A percentile compares a stretch with the other conserved stretches of the same genome.
phyloP scores from a whole-genome alignment of 495 filamentous ascomycete genomes.

The Aspergillus egyptiacus region DNA sequence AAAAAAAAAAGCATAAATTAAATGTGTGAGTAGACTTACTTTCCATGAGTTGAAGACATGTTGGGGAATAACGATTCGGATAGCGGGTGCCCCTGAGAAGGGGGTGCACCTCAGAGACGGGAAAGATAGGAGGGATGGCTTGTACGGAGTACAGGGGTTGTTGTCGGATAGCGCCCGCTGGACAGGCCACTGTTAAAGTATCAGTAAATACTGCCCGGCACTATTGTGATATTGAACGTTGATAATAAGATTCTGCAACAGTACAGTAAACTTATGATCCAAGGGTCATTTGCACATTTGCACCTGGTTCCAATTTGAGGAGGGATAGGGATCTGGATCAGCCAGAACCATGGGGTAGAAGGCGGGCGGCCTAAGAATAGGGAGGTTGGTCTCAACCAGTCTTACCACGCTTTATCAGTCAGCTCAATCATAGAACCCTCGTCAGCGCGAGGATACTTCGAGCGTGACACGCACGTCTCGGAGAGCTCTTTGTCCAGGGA shows the following conservation, averaged over 20 bases:
- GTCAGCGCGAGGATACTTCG: slow-evolving; percentile 14
- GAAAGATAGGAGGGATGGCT: not conserved
- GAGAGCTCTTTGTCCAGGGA: slow-evolving; percentile 6
- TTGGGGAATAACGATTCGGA: slow-evolving; percentile 11
- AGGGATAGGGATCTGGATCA: slow-evolving; percentile 3
- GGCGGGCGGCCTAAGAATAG: not conserved
- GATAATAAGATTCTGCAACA: not conserved
- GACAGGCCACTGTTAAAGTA: slow-evolving; percentile 6
- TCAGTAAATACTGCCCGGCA: slow-evolving; percentile 5
- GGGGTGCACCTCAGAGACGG: slow-evolving; percentile 5
- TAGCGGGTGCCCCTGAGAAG: slow-evolving; percentile 14
- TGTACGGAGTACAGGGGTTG: not conserved
- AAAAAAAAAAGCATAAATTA: not conserved
- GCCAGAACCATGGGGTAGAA: slow-evolving; percentile 3
- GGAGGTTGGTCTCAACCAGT: not conserved
- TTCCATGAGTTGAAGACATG: slow-evolving; percentile 34
- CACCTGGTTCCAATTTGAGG: slow-evolving; percentile 4
- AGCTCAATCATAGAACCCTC: slow-evolving; percentile 4
- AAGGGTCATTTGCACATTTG: slow-evolving; percentile 8
- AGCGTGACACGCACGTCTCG: slow-evolving; percentile 15
- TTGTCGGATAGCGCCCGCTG: slow-evolving; percentile 9
- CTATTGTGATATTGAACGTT: not conserved
- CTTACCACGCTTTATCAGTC: slow-evolving; percentile 1
- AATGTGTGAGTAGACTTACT: slow-evolving; percentile 27
- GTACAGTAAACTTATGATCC: slow-evolving; percentile 2